Evolutionary conservation across 2,329 filamentous ascomycete genomes (phyloP).

Genomic region (Torrubiella hemipterigena): DNA sequence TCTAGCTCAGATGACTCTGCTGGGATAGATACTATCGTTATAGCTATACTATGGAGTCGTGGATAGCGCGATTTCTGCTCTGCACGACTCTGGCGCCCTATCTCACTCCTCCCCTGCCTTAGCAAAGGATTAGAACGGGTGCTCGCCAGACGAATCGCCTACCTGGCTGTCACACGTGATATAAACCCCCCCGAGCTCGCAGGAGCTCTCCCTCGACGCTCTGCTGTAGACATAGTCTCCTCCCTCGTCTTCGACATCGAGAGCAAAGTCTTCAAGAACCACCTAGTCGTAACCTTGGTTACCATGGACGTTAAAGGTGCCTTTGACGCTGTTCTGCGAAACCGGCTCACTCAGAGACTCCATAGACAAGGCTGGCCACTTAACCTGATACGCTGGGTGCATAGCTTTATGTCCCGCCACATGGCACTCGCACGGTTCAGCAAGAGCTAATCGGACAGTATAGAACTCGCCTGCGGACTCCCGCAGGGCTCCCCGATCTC

Average conservation of each 20-base stretch:
- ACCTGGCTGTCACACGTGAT: conserved; percentile 8
- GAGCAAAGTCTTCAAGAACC: conserved; percentile 5
- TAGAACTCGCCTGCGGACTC: conserved; percentile 1
- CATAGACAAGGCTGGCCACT: conserved; percentile 3
- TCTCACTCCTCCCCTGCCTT: conserved; percentile 14
- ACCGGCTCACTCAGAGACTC: conserved; percentile 2
- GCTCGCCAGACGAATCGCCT: conserved; percentile 11
- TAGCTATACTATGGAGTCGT: too few species aligned
- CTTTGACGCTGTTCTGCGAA: conserved; percentile 4
- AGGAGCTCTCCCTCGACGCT: conserved; percentile 12
- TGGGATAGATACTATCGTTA: too few species aligned
- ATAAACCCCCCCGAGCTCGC: conserved; percentile 11
- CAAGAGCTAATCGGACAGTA: not conserved
- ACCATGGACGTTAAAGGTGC: conserved; percentile 5
- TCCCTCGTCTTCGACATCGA: conserved; percentile 11
- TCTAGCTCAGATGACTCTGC: too few species aligned
- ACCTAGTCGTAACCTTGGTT: conserved; percentile 3
- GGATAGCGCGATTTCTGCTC: conserved; percentile 9
- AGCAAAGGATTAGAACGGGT: conserved; percentile 15
- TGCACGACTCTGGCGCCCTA: conserved; percentile 11
- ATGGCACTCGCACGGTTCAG: conserved; percentile 2
- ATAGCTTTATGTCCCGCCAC: conserved; percentile 1
- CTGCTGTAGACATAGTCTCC: conserved; percentile 9
- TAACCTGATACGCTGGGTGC: conserved; percentile 2
- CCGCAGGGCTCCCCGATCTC: conserved; percentile 5